phyloP scores from a whole-genome alignment of 192 early-diverging fungal genomes.

The Coemansia sp. region DNA sequence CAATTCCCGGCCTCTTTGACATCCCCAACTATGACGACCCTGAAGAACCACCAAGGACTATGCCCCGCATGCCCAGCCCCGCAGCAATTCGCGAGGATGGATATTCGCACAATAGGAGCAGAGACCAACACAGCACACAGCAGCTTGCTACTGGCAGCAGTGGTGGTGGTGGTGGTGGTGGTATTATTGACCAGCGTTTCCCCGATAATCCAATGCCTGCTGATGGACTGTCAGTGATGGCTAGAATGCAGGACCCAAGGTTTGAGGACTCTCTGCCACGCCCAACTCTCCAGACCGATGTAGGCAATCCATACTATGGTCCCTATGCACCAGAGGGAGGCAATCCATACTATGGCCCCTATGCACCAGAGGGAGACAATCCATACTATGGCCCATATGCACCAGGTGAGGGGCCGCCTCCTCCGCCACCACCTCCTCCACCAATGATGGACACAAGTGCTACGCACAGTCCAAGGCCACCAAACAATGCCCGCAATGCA shows the following conservation, averaged over 20 bases:
- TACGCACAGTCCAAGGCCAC: no score
- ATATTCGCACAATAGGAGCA: no score
- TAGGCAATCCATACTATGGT: no score
- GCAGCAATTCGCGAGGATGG: neutral
- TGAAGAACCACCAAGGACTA: neutral
- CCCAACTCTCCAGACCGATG: no score
- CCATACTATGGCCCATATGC: neutral
- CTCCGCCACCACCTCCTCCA: neutral
- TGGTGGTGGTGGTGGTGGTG: no score
- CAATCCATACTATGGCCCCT: neutral
- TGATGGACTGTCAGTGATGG: neutral
- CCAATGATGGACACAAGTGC: neutral
- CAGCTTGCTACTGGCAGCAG: no score
- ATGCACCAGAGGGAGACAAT: no score
- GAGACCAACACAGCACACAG: no score
- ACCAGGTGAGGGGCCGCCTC: neutral
- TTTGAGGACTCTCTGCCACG: neutral
- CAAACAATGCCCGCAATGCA: no score
- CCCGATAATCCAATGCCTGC: neutral
- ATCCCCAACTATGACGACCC: neutral
- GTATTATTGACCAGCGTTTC: neutral
- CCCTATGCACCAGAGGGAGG: neutral
- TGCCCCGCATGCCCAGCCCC: neutral
- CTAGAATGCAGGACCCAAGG: neutral
- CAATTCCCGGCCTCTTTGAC: neutral